Base-by-base conservation (phyloP, 257 asterid species). In the Perilla frutescens region DNA sequence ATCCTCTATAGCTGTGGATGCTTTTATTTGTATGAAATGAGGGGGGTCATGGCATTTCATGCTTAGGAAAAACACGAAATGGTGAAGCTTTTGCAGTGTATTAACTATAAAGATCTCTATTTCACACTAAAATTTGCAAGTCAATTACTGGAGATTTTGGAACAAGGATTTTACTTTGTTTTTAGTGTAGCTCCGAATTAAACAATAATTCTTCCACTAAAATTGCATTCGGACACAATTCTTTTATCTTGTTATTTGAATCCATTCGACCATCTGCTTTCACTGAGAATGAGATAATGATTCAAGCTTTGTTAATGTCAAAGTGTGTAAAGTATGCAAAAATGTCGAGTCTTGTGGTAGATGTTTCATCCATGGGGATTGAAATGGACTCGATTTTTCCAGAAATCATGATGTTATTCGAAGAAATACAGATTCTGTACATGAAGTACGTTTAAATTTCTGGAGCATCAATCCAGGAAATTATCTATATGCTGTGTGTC, bases 311-410 rank as follows among this genome's bases (percentile, higher is more conserved):
- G 45, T 62, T 13, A 13, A 36, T 41, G 29, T 56, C 3, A 11
- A 65, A 34, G 44, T 44, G 43, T 66, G 53, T 56, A 26, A 57
- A 13, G 34, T 48, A 60, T 12, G 66, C 58, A 31, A 63, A 37
- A 20, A 40, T 26, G 43, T 26, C n/a, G 26, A n/a, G 4, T 72
- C 50, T 2, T 51, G 26, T 7, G 64, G 2, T 36, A 36, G 7
- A n/a, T 39, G 31, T 32, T 34, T 60, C 61, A 12, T 50, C 56
- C 29, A 70, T 60, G 32, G 29, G 5, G 69, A 39, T n/a, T 14
- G 62, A 61, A 48, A 48, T 8, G 31, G 29, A 47, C 13, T 45
- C 26, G 4, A 49, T 45, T 65, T 65, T 34, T 34, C 56, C 26
- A 2, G 7, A 10, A 6, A 10, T 43, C 15, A 10, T 43, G 5